Conservation (phyloP, 306 rosid genomes). For the Fragaria iinumae region DNA sequence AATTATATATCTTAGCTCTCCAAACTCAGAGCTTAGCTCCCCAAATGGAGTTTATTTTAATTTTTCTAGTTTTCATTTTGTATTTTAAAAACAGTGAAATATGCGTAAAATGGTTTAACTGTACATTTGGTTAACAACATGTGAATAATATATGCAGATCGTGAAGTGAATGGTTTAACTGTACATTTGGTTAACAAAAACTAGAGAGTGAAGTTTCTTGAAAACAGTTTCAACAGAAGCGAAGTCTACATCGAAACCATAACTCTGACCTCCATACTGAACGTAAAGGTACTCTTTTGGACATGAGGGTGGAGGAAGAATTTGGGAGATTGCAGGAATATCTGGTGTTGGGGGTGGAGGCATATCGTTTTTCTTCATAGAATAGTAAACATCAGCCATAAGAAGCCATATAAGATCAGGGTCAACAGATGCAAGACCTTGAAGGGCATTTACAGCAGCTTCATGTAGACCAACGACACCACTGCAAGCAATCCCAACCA, state of each 20-base stretch:
- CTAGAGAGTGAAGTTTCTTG: conserved; percentile 45
- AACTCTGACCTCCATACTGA: conserved; percentile 78
- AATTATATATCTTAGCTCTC: too few species aligned
- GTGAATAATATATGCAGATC: neutral
- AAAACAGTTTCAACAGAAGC: conserved; percentile 62
- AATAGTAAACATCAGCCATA: conserved; percentile 75
- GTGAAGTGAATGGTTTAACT: neutral
- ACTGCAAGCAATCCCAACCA: conserved; percentile 84
- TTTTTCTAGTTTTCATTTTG: too few species aligned
- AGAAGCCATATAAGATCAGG: conserved; percentile 98
- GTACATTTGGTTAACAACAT: too few species aligned
- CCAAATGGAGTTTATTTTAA: too few species aligned
- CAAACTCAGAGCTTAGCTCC: too few species aligned
- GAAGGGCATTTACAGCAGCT: conserved; percentile 72
- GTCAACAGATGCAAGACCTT: conserved; percentile 75
- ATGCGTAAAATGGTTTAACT: too few species aligned
- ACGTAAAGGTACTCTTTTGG: conserved; percentile 57
- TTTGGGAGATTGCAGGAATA: conserved; percentile 49
- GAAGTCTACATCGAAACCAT: conserved; percentile 70
- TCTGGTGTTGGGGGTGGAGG: conserved; percentile 49
- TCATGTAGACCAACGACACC: conserved; percentile 69
- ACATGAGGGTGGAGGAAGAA: conserved; percentile 62
- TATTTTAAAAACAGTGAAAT: too few species aligned
- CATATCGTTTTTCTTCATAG: conserved; percentile 40
- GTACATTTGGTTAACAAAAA: conserved; percentile 39